Base-by-base conservation (phyloP, 208 protist species). In the Wallacemonas rigidus region DNA sequence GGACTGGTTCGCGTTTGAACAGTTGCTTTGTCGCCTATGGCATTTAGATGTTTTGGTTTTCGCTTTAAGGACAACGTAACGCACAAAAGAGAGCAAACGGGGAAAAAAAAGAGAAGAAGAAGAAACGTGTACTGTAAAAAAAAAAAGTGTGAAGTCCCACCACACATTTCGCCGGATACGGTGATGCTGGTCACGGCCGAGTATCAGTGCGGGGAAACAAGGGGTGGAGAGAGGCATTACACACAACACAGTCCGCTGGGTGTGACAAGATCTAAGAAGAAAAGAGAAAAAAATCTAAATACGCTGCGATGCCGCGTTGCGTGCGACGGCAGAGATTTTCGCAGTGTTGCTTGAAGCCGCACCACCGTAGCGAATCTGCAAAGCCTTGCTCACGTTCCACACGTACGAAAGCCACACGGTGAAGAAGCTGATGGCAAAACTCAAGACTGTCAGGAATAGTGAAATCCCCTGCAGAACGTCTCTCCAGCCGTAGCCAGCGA, bases 381-480 rank as follows among this genome's bases (percentile, higher is more conserved):
- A 69, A 9, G 78, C 47, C 64, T 90, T 93, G 72, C 87, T 91
- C 58, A 92, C 44, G 67, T 84, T 85, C 90, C 92, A 95, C 35
- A 81, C 85, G 77, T 96, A 96, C 11, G 67, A 58, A 1, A 94
- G 58, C 92, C 89, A 96, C 11, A 80, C 79, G 2, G 76, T 85
- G 45, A 89, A 71, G 69, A 96, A 92, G 39, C 92, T 79, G 57
- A 96, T 76, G 36, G 79, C 77, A 54, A 94, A 94, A 69, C 79
- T 85, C 2, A 93, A 45, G 39, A 85, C 72, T 1, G 80, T 81
- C 38, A 92, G 69, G 15, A 95, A 77, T 54, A 96, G 64, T 0
- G 88, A 93, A 47, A 95, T 81, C 56, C 82, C 79, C 53, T 91
- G 88, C 3, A 96, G 38, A 11, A 91, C 57, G 53, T 88, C 72